phyloP scores from a whole-genome alignment of 2,329 filamentous ascomycete species.

The Atkinsonella hypoxylon region DNA sequence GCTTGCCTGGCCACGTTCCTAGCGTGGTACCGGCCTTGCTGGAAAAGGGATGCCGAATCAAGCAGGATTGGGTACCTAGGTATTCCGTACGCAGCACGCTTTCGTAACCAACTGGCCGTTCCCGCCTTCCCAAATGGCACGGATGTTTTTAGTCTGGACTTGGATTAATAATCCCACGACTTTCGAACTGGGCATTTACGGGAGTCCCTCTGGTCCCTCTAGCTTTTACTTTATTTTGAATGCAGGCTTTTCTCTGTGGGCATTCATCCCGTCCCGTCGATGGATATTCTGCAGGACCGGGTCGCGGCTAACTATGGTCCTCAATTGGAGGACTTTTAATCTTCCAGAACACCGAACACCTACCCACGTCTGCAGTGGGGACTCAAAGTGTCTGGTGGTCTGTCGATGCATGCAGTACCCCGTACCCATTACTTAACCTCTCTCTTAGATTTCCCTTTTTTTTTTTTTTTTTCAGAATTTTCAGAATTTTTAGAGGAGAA shows the following conservation, averaged over 20 bases:
- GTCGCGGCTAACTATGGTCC: slow-evolving; percentile 3
- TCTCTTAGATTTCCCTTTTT: too few species aligned
- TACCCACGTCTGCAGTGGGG: neutral
- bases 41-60: slow-evolving; percentile 11
- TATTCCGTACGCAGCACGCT: neutral
- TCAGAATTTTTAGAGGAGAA: too few species aligned
- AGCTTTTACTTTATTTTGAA: too few species aligned
- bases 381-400: too few species aligned
- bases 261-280: neutral
- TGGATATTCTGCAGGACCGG: neutral
- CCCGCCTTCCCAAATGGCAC: too few species aligned
- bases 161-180: too few species aligned
- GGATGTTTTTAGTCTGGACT: too few species aligned
- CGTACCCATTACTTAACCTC: too few species aligned
- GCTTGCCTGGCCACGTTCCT: neutral
- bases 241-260: neutral
- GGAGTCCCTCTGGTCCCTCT: too few species aligned
- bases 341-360: neutral
- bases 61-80: neutral
- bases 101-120: neutral
- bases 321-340: neutral
- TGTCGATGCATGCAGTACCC: too few species aligned
- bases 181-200: too few species aligned
- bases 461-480: too few species aligned
- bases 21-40: slow-evolving; percentile 8